phyloP scores from a whole-genome alignment of 1,284 basidiomycete genomes.

The Rhodotorula sp. region DNA sequence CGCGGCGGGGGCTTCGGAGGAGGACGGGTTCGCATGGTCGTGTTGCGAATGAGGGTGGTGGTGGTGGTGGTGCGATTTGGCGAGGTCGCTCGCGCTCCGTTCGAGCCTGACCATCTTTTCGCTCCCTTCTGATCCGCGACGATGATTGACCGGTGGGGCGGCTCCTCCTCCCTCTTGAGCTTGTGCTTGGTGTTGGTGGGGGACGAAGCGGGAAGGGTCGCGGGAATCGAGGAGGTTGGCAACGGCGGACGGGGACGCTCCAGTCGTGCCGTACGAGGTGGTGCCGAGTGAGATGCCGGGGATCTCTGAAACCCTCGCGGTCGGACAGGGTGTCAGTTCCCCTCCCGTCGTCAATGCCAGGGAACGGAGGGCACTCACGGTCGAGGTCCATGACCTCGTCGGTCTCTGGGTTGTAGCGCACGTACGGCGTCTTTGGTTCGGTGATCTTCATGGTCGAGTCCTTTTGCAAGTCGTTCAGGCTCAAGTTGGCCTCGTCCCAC shows the following conservation, averaged over 20 bases:
- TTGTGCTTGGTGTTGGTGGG: background rate
- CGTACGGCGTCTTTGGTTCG: slow-evolving; percentile 45
- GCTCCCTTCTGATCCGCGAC: slow-evolving; percentile 39
- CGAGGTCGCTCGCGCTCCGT: slow-evolving; percentile 16
- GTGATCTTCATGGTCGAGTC: slow-evolving; percentile 45
- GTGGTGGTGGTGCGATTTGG: too few relatives aligned
- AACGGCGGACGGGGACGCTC: background rate
- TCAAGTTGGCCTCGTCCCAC: slow-evolving; percentile 46
- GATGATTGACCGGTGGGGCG: background rate
- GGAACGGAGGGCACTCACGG: slow-evolving; percentile 27
- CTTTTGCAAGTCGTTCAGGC: slow-evolving; percentile 42
- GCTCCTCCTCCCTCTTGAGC: background rate
- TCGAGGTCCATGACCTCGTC: slow-evolving; percentile 46
- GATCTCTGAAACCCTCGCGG: slow-evolving; percentile 34
- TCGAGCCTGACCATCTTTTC: slow-evolving; percentile 45
- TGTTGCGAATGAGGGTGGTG: too few relatives aligned
- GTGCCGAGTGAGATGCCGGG: slow-evolving; percentile 45
- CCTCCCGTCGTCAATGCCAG: background rate
- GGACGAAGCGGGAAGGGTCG: background rate
- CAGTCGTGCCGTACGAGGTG: slow-evolving; percentile 16
- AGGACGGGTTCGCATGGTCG: too few relatives aligned
- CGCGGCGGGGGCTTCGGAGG: background rate
- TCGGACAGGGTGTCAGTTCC: too few relatives aligned
- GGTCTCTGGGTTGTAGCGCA: slow-evolving; percentile 46
- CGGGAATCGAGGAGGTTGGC: background rate